Evolutionary conservation across 78 protist species (phyloP), one percentile per base, ranked within the genome.

Genomic region (Corallochytrium limacisporum): DNA sequence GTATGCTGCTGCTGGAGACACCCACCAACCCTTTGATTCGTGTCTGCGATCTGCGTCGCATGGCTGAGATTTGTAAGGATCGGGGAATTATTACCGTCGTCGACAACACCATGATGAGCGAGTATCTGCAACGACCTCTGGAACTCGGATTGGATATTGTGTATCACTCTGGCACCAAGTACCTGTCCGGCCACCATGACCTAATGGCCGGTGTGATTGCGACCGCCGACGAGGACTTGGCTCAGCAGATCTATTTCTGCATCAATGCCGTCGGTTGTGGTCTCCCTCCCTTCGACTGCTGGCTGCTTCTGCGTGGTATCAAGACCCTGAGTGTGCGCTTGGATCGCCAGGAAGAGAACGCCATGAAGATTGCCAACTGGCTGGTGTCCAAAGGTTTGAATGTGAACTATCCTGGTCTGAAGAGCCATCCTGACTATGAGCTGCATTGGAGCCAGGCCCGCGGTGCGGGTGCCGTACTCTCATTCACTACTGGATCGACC

Each of bases 131-230:
- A 24, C n/a, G 38, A 18, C 79, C 88, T 33, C 46, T 75, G 10
- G 70, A 48, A 16, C 75, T 72, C 36, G 91, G 91, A 24, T 84
- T 73, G 46, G 91, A 86, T 24, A 61, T 81, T 18, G 79, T 66
- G 20, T 33, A 75, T 28, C 74, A 74, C 54, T 75, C 84, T 1
- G 77, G 66, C 20, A 81, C 91, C 15, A 85, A 85, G 78, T 70
- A 46, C 50, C 29, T 80, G 22, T 32, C 38, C 46, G 90, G 90
- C n/a, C 84, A 77, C 51, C 50, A 70, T 35, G 72, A 66, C 38
- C 4, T 46, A 8, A 49, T 77, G 12, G 84, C 66, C 18, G 89
- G 75, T 35, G 50, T 71, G 29, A n/a, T 67, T 24, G 57, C 20
- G 15, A 10, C 36, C 47, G 31, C 16, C 20, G 13, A 8, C 35